Conservation (phyloP, 371 early-diverging fungal genomes). For the Circinella minor region DNA sequence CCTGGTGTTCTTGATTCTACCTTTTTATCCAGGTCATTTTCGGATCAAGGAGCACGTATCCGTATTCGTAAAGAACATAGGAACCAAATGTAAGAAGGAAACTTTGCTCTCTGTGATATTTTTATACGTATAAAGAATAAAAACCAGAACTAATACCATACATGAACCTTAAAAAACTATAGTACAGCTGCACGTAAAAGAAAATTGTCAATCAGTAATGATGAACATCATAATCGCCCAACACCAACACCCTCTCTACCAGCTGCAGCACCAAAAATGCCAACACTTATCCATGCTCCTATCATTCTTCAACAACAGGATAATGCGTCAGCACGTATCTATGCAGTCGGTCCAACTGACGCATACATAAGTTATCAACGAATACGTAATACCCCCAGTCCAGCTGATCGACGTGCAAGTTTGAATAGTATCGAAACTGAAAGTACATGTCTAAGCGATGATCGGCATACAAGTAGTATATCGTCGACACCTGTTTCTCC, state of each 20-base stretch:
- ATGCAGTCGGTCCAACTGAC: neutral
- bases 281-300: neutral
- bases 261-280: neutral
- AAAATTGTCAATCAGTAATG: slow-evolving; percentile 24
- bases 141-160: too few relatives aligned
- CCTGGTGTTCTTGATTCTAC: slow-evolving; percentile 85
- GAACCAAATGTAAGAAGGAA: slow-evolving; percentile 32
- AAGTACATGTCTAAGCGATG: neutral
- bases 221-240: slow-evolving; percentile 1
- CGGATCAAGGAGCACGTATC: slow-evolving; percentile 58
- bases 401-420: slow-evolving; percentile 4
- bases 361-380: slow-evolving; percentile 6
- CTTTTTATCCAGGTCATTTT: slow-evolving; percentile 53
- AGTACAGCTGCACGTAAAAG: slow-evolving; percentile 26
- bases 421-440: slow-evolving; percentile 13
- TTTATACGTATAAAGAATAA: too few relatives aligned
- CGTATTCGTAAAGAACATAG: slow-evolving; percentile 58
- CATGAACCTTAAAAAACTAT: neutral
- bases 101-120: too few relatives aligned
- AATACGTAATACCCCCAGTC: slow-evolving; percentile 2
- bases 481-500: slow-evolving; percentile 16
- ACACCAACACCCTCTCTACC: slow-evolving; percentile 1
- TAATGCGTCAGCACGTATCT: neutral
- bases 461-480: neutral
- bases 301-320: neutral